These are phyloP conservation scores for Glycine tomentella DNA, from an alignment of 306 rosid genomes.

Conservation along the genomic window DNA sequence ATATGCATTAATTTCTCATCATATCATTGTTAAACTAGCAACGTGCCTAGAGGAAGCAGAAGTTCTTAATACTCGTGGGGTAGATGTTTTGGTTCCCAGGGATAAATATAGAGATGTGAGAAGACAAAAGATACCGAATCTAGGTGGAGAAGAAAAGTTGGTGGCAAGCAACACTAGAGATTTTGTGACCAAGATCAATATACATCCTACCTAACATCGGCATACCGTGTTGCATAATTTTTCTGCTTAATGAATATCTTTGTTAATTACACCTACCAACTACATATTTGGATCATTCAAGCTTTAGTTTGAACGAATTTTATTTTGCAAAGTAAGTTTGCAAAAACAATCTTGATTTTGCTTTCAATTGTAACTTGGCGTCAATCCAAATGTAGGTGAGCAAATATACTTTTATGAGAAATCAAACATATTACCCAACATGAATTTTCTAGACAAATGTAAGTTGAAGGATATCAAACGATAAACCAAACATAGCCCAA, in stretches of 20 bases:
- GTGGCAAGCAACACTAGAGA: constrained; percentile 35
- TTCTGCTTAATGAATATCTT: neutral
- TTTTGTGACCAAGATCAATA: constrained; percentile 15
- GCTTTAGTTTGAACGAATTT: no score
- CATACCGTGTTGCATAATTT: constrained; percentile 1
- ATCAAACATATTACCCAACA: no score
- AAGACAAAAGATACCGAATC: constrained; percentile 28
- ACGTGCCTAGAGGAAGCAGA: constrained; percentile 10
- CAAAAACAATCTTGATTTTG: no score
- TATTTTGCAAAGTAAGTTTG: no score
- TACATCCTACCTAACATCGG: constrained; percentile 40
- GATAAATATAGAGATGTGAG: constrained; percentile 22
- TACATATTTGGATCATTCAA: no score
- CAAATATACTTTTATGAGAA: no score
- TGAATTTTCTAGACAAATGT: no score
- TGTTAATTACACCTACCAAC: neutral
- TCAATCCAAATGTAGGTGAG: no score
- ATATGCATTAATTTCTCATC: constrained; percentile 38
- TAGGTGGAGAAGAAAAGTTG: constrained; percentile 37
- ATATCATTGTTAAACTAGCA: constrained; percentile 39
- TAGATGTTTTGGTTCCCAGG: constrained; percentile 35
- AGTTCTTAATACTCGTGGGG: constrained; percentile 38
- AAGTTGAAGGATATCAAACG: no score
- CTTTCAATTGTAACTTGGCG: no score
- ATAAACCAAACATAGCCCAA: no score